Evolutionary conservation across 169 alveolate genomes (phyloP), one percentile per base, ranked within the genome.

Genomic region (Theileria sp.): DNA sequence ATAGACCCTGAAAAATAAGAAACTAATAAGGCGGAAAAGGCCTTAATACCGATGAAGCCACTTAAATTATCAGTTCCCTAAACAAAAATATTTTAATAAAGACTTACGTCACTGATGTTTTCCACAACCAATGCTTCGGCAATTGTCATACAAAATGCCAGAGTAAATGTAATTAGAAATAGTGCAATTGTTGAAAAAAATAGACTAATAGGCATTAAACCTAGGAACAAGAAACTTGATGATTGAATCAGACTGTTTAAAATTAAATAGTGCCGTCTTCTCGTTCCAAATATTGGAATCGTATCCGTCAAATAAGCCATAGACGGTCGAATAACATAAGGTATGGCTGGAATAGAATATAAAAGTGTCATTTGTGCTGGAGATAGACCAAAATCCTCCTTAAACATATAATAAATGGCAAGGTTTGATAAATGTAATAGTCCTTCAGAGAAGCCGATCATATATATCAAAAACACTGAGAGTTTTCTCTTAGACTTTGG

Each of bases 1-100:
- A 96, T 77, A 62, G 93, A 92, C 0, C 99, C 99, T 73, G 98
- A 95, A 65, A 94, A 92, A 87, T 97, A 97, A 15, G 99, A 97
- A 49, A 96, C 97, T 44, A 94, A 65, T 49, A 97, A 75, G 25
- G 95, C 90, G 0, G 98, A 98, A 30, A 93, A 68, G 32, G 98
- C 95, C 76, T 95, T 94, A 25, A 96, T 85, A 26, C 97, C 96
- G 86, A 96, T 92, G 78, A 95, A 96, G 64, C 94, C 95, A 1
- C 97, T 92, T 28, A 96, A 96, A 60, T 87, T 90, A 77, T 93
- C 92, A 49, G 50, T 36, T 15, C 21, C 44, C 51, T 23, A 61
- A 9, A 7, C 1, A 10, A 4, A 44, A 10, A 4, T 44, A 44
- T 44, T 44, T 32, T 32, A 12, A 8, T 49, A 30, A 30, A 64